Percentiles rank a stretch among this genome's conserved stretches.
Evolutionary conservation across 805 yeast species (phyloP).

Genomic region (Ogataea trehaloabstinens): DNA sequence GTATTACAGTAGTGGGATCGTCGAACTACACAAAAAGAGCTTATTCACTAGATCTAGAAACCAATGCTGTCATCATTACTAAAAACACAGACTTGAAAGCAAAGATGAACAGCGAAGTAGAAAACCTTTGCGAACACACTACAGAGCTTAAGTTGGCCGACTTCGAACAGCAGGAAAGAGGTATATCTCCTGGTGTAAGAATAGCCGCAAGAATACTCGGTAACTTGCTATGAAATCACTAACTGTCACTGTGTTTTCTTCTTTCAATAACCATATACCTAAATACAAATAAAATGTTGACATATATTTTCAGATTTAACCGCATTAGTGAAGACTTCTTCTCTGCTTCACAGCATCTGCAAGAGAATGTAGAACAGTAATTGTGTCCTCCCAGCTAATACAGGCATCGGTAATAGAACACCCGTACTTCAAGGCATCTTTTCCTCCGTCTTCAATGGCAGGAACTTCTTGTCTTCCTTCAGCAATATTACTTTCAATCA

Average conservation of each 20-base stretch:
- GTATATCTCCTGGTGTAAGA: conserved; percentile 60
- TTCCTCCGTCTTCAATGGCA: conserved; percentile 63
- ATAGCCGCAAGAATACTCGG: conserved; percentile 65
- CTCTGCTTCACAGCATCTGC: conserved; percentile 80
- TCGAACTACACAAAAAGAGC: conserved; percentile 93
- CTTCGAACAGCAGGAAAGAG: conserved; percentile 60
- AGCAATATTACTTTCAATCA: conserved; percentile 90
- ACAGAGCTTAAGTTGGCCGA: conserved; percentile 54
- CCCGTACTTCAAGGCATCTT: conserved; percentile 78
- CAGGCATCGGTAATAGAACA: conserved; percentile 98
- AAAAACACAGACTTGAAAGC: conserved; percentile 56
- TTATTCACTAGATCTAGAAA: conserved; percentile 81
- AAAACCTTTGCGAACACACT: conserved; percentile 55
- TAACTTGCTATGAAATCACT: conserved; percentile 39
- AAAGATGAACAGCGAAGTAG: conserved; percentile 61
- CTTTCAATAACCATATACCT: not conserved
- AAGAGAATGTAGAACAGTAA: conserved; percentile 61
- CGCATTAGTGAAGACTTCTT: conserved; percentile 39
- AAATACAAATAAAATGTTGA: conserved; percentile 1
- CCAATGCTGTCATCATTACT: conserved; percentile 80
- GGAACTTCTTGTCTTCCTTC: conserved; percentile 95
- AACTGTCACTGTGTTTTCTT: not conserved
- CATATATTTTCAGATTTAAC: not conserved
- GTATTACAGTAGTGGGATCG: conserved; percentile 82
- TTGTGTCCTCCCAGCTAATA: conserved; percentile 87